A percentile compares a stretch with the other conserved stretches of the same genome.
Conservation (phyloP, 176 grass and related monocot species). For the Avena atlantica region DNA sequence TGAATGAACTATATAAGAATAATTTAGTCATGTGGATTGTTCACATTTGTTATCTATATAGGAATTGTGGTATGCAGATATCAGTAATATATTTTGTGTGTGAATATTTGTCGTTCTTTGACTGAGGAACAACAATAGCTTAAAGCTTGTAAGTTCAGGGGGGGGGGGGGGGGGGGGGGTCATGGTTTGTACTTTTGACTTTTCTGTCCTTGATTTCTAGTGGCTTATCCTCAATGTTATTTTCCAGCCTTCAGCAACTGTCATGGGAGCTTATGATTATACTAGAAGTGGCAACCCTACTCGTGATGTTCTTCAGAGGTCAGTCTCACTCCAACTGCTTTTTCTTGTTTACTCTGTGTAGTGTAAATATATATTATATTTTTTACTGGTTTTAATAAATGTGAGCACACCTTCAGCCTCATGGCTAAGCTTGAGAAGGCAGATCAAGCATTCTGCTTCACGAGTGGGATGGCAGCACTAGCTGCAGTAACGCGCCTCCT, state of each 20-base stretch:
- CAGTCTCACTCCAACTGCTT: conserved; percentile 27
- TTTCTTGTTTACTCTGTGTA: conserved; percentile 17
- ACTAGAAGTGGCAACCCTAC: conserved; percentile 98
- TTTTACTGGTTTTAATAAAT: conserved; percentile 38
- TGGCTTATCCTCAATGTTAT: conserved; percentile 38
- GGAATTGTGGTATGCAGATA: neutral
- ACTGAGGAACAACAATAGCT: neutral
- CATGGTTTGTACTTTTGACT: neutral
- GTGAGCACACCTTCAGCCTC: conserved; percentile 56
- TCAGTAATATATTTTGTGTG: neutral
- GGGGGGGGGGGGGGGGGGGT: neutral
- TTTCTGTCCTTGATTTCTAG: neutral
- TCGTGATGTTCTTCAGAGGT: conserved; percentile 97
- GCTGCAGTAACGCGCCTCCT: conserved; percentile 75
- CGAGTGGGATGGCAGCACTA: conserved; percentile 95
- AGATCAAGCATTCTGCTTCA: conserved; percentile 97
- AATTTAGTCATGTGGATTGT: neutral
- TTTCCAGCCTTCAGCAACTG: conserved; percentile 51
- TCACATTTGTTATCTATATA: neutral
- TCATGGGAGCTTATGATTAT: conserved; percentile 89
- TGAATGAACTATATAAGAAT: neutral
- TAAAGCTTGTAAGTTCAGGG: conserved; percentile 4
- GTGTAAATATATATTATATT: conserved; percentile 26
- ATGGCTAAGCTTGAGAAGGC: conserved; percentile 99
- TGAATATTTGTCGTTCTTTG: conserved; percentile 24